These are phyloP conservation scores for Cyberlindnera xylosilytica DNA, from an alignment of 805 yeast species.

Conservation along the genomic window DNA sequence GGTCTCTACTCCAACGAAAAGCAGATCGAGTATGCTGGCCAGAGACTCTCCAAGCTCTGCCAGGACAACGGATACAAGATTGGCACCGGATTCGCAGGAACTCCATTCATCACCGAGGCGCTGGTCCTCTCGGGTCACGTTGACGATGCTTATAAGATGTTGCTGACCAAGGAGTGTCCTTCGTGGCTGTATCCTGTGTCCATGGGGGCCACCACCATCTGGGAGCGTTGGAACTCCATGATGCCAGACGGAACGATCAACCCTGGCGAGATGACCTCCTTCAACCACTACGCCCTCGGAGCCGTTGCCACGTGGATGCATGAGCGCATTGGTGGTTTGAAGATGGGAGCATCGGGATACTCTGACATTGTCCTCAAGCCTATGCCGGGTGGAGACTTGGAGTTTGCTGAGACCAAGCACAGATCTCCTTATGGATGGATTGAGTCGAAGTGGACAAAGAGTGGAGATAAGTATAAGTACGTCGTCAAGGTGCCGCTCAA, in stretches of 20 bases:
- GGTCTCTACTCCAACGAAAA: constrained; percentile 8
- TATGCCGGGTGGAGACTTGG: constrained; percentile 16
- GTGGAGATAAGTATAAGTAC: constrained; percentile 8
- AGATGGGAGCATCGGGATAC: constrained; percentile 9
- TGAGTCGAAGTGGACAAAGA: constrained; percentile 14
- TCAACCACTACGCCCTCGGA: constrained; percentile 23
- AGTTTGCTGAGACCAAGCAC: constrained; percentile 13
- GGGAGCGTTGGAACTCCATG: constrained; percentile 24
- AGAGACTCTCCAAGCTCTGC: constrained; percentile 11
- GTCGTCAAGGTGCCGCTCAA: constrained; percentile 16
- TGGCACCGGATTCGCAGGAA: constrained; percentile 22
- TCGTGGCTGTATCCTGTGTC: constrained; percentile 21
- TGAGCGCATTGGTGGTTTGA: constrained; percentile 20
- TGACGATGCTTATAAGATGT: constrained; percentile 17
- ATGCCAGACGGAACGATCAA: constrained; percentile 19
- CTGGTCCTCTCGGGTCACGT: constrained; percentile 10
- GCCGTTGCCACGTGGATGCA: constrained; percentile 22
- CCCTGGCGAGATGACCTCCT: constrained; percentile 23
- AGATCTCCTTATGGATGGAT: constrained; percentile 18
- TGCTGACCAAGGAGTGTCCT: constrained; percentile 14
- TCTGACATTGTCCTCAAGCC: constrained; percentile 15
- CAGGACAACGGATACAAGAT: constrained; percentile 14
- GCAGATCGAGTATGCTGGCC: constrained; percentile 12
- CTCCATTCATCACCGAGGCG: constrained; percentile 20
- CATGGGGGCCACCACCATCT: constrained; percentile 21